Percentiles rank a stretch among this genome's conserved stretches.
Evolutionary conservation across 208 protist species (phyloP).

Genomic region (Trypanosoma platydactyli): DNA sequence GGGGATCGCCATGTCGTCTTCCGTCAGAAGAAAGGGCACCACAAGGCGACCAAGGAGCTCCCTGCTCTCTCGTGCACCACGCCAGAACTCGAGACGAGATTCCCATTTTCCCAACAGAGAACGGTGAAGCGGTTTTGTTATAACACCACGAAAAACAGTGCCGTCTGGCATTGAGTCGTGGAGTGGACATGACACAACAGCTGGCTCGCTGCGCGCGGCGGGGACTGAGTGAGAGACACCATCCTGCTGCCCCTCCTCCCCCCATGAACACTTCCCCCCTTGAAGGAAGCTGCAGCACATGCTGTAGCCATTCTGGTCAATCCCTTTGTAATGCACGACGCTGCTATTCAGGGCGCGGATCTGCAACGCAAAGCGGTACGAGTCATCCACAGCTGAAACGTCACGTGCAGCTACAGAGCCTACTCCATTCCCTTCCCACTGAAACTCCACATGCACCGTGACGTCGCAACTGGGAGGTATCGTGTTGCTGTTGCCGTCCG

Average conservation of each 20-base stretch:
- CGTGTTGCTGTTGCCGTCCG: background rate
- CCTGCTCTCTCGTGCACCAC: conserved; percentile 7
- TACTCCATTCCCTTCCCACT: conserved; percentile 8
- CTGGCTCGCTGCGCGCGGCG: conserved; percentile 6
- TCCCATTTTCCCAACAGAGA: conserved; percentile 44
- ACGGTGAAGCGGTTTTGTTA: conserved; percentile 71
- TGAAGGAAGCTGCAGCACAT: conserved; percentile 72
- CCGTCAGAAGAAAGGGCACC: conserved; percentile 54
- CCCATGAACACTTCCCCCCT: conserved; percentile 21
- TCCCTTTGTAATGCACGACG: conserved; percentile 78
- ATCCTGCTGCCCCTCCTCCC: background rate
- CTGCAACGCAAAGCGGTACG: conserved; percentile 52
- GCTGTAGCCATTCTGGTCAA: conserved; percentile 73
- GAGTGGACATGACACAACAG: conserved; percentile 38
- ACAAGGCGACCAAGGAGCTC: conserved; percentile 63
- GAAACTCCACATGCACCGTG: conserved; percentile 26
- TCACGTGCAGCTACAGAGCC: background rate
- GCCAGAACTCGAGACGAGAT: conserved; percentile 54
- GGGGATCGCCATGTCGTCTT: conserved; percentile 19
- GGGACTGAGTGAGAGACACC: background rate
- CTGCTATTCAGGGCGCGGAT: conserved; percentile 36
- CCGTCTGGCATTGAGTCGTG: conserved; percentile 1
- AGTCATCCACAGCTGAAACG: conserved; percentile 29
- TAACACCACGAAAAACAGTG: conserved; percentile 31
- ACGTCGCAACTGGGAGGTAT: conserved; percentile 21